These are phyloP conservation scores for Schizochytrium sp. DNA, from an alignment of 108 stramenopile species.

Conservation along the genomic window DNA sequence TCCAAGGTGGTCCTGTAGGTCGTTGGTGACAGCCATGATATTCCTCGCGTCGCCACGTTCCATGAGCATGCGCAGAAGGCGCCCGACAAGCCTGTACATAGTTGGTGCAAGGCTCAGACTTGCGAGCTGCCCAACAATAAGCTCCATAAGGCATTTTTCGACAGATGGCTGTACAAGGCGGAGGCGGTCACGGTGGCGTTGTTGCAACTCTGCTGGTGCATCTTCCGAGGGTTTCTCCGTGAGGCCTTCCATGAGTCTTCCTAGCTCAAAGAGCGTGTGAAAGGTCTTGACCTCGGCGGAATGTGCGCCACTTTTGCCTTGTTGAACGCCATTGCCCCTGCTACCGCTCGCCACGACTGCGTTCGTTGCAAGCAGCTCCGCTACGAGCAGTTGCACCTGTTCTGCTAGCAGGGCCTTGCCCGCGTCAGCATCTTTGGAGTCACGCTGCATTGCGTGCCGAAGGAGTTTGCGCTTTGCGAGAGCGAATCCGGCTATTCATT, in stretches of 20 bases:
- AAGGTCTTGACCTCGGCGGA: slow-evolving; percentile 6
- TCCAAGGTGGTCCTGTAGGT: slow-evolving; percentile 37
- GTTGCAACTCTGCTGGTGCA: background rate
- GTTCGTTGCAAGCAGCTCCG: slow-evolving; percentile 36
- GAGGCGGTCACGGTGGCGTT: background rate
- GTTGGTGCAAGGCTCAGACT: slow-evolving; percentile 5
- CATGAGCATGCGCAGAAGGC: slow-evolving; percentile 19
- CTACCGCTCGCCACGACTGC: slow-evolving; percentile 23
- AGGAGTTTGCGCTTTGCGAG: too few relatives aligned
- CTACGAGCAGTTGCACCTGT: slow-evolving; percentile 25
- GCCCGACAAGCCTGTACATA: slow-evolving; percentile 1
- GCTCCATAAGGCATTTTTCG: slow-evolving; percentile 44
- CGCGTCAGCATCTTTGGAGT: background rate
- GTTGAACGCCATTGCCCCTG: background rate
- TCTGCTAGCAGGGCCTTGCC: background rate
- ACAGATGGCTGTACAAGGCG: slow-evolving; percentile 50
- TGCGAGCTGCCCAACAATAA: slow-evolving; percentile 13
- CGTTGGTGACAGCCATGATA: slow-evolving; percentile 48
- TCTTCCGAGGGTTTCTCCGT: background rate
- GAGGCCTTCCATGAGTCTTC: slow-evolving; percentile 32
- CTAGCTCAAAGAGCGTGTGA: slow-evolving; percentile 15
- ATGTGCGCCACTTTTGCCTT: background rate
- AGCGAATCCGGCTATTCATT: too few relatives aligned
- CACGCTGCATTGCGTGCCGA: too few relatives aligned
- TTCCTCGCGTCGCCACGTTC: slow-evolving; percentile 36